Evolutionary conservation across 768 basidiomycete genomes (phyloP), one percentile per base, ranked within the genome.

Genomic region (Pleurotus eryngii): DNA sequence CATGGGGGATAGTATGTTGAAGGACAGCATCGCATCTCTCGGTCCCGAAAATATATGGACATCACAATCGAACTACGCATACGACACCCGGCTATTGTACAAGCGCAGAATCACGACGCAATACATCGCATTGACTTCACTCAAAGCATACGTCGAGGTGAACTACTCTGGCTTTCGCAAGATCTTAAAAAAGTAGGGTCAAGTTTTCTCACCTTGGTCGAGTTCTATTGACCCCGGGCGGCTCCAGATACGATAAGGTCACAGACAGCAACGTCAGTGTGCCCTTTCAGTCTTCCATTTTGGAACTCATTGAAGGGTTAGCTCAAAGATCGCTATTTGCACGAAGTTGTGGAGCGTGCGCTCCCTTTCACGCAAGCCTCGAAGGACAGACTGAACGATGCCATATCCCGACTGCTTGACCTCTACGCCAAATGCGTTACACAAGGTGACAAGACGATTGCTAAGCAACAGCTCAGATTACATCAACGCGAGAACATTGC

Each of bases 131-230:
- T 79, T 87, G 46, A 86, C 86, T 12, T 85, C 86, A 26, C 79
- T 98, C 57, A 83, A 81, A 68, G 89, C 92, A 5, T 99, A 93
- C 61, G 85, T 93, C 56, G 93, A 98, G 65, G 75, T 97, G 57
- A 98, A 98, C 69, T 82, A 92, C 68, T 90, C 92, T 0, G 96
- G 95, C 1, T 93, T 98, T 73, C 83, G 92, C 63, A 98, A 98
- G 78, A 95, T 96, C 38, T 69, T 95, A 67, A 98, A 98, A 74
- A 98, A 98, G 89, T 94, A 67, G 30, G 30, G 30, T 35, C 30
- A 35, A 57, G 84, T n/a, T 49, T 56, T 46, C 46, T 45, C 5
- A 56, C 38, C 35, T 39, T 40, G 35, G 30, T 24, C 5, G 47
- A 45, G 5, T 49, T 43, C 18, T 55, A 60, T 56, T 20, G 61